Evolutionary conservation across 2,329 filamentous ascomycete species (phyloP), one percentile per base, ranked within the genome.

Genomic region (Periglandula ipomoeae): DNA sequence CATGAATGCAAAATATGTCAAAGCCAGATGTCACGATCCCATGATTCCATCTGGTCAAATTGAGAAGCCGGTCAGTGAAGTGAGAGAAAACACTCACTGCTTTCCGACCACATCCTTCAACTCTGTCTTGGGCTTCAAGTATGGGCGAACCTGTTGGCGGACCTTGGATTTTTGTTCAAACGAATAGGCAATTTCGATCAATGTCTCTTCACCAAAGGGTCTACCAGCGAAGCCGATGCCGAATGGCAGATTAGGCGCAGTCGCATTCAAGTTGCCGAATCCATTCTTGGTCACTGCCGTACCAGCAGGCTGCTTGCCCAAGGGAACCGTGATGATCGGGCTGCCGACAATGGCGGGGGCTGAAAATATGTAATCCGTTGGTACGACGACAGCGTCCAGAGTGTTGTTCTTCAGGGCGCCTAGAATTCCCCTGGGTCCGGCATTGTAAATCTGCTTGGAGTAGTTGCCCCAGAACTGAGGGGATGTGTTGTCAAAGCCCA

Each of bases 171-270:
- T 66, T 65, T 84, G 81, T 67, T 87, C 83, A 62, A 79, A 85
- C 2, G 81, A 82, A 68, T 83, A 87, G 7, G 81, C 83, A 59
- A 80, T 73, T 1, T 77, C 78, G 50, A 86, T 77, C 52, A 87
- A 58, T 15, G 64, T 70, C 51, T 75, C 75, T 61, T 87, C 82
- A 32, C 70, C 75, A 66, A 78, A 86, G 41, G 70, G 70, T 2
- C 60, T 60, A 0, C 81, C 83, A 44, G 84, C 65, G 56, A 87
- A 86, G 11, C 70, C 70, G 20, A 87, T 61, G 0, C 82, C 82
- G 57, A 85, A 83, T 75, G 72, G 72, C 22, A 80, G 60, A 22
- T 77, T 76, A 0, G 81, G 80, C 1, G 68, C 80, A 0, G 64
- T 66, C 0, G 64, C 15, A 23, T 48, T 74, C 15, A 85, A 63